Conservation (phyloP, 805 yeast genomes). For the Candida ipomoeae region DNA sequence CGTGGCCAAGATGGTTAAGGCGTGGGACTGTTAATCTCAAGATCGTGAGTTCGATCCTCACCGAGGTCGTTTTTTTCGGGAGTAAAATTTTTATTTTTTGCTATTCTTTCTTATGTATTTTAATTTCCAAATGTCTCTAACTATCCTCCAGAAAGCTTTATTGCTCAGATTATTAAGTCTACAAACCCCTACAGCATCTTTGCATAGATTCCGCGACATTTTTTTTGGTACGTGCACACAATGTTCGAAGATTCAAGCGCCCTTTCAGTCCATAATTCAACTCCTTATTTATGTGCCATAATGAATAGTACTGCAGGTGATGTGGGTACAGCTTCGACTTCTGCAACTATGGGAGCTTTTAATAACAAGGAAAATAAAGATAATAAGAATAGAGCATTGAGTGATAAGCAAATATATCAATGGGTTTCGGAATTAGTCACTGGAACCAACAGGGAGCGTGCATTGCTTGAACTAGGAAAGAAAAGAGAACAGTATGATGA, state of each 20-base stretch:
- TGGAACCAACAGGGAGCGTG: slow-evolving; percentile 90
- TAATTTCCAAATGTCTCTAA: too few relatives aligned
- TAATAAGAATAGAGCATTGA: slow-evolving; percentile 27
- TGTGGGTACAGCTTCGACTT: neutral
- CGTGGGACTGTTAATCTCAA: slow-evolving; percentile 19
- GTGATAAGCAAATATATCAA: slow-evolving; percentile 76
- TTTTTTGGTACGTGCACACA: slow-evolving; percentile 1
- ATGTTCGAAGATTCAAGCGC: neutral
- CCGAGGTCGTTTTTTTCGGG: slow-evolving; percentile 13
- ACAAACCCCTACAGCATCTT: neutral
- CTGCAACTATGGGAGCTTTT: neutral
- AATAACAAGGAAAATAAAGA: neutral
- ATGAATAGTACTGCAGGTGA: slow-evolving; percentile 8
- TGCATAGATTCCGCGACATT: neutral
- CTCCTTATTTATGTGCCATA: neutral
- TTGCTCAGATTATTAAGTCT: neutral
- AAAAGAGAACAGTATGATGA: slow-evolving; percentile 94
- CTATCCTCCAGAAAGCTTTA: neutral
- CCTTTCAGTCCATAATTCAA: neutral
- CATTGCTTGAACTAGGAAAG: slow-evolving; percentile 85
- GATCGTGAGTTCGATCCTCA: slow-evolving; percentile 20
- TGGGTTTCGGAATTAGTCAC: slow-evolving; percentile 89
- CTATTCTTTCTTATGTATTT: neutral
- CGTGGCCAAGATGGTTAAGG: slow-evolving; percentile 20
- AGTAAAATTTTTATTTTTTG: neutral